Base-by-base conservation (phyloP, 2,329 filamentous ascomycete species). In the Fusarium sacchari region DNA sequence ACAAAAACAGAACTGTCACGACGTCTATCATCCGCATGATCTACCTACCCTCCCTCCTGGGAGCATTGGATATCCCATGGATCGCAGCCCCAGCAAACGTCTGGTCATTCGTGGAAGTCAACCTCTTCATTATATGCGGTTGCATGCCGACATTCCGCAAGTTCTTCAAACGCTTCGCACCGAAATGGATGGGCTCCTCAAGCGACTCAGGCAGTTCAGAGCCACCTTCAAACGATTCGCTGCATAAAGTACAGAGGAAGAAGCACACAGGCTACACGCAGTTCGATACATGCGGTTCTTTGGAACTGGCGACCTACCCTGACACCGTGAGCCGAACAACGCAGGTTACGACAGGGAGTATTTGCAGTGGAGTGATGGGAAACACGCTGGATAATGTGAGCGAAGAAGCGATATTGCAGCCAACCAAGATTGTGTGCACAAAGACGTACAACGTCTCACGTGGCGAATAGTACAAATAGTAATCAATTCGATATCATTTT, bases 151-250 rank as follows among this genome's bases (percentile, higher is more conserved):
- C 67, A 0, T 60, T 75, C 5, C 70, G 73, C 88, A 92, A 83
- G 88, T 88, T 87, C 8, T 83, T 92, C 24, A 80, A 88, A 65
- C 86, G 88, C 24, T 81, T 90, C 81, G 87, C 52, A 88, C 89
- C 3, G 88, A 89, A 4, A 90, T 91, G 82, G 89, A 91, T 79
- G 90, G 92, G 82, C 87, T 87, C 17, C 86, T 92, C 34, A 85
- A 89, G 65, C 88, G 85, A 42, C 91, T 92, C 84, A 2, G 24
- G 10, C 2, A 13, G 7, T 8, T 65, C 30, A 2, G 63, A 69
- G 14, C 53, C 53, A 3, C 30, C 42, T 3, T 50, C 60, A 0
- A 46, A 63, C 3, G 28, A 32, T 9, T 59, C 57, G 1, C 14
- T 63, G 4, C 65, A 53, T n/a, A 75, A 73, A 7, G 40, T 52